Conservation (phyloP, 768 basidiomycete genomes). For the Suillus subaureus region DNA sequence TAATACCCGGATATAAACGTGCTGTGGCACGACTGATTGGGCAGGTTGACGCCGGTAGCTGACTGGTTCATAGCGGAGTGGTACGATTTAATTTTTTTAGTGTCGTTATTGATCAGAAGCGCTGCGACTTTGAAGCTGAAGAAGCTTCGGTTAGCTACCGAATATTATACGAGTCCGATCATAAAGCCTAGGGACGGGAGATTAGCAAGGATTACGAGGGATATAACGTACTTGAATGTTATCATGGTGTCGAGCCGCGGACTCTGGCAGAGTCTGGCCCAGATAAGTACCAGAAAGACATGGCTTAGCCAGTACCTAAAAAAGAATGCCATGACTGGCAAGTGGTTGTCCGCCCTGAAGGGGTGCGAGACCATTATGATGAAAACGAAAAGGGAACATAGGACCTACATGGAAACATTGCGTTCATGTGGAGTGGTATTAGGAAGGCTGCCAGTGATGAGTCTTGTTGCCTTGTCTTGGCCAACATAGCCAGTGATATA, state of each 20-base stretch:
- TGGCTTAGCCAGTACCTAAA: not conserved
- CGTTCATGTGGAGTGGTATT: not conserved
- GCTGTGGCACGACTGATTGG: slow-evolving; percentile 1
- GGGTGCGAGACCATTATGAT: not conserved
- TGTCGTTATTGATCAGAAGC: not conserved
- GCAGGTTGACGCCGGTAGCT: not conserved
- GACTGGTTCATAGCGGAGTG: not conserved
- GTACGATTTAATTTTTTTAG: not conserved
- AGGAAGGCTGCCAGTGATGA: not conserved
- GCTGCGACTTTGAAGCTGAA: not conserved
- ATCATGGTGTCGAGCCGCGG: not conserved
- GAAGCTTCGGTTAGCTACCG: slow-evolving; percentile 4
- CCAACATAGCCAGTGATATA: not conserved
- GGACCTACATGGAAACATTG: not conserved
- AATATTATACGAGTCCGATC: not conserved
- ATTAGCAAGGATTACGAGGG: not conserved
- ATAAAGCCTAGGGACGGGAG: not conserved
- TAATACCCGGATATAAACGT: not conserved
- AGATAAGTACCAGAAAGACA: not conserved
- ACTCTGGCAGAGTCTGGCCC: not conserved
- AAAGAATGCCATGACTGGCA: not conserved
- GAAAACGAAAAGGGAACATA: not conserved
- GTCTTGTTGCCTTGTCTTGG: too few relatives aligned
- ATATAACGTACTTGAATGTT: not conserved
- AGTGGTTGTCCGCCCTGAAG: not conserved